These are phyloP conservation scores for Rubus idaeus DNA, from an alignment of 306 rosid genomes.

Conservation along the genomic window DNA sequence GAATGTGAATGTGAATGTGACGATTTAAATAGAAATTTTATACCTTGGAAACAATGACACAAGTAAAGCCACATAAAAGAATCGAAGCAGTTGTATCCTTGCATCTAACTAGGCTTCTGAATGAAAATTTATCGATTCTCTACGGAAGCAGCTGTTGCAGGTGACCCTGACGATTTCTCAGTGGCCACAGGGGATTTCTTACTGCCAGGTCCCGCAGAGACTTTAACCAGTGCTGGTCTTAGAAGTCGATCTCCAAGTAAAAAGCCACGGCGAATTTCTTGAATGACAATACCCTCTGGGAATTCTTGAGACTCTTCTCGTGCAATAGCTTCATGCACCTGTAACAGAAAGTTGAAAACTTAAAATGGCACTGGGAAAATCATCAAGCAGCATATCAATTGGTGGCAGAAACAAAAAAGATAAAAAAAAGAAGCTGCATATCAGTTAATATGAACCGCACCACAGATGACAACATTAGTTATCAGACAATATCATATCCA, in stretches of 20 bases:
- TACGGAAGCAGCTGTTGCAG: constrained; percentile 58
- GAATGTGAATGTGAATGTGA: neutral
- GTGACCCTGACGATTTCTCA: constrained; percentile 40
- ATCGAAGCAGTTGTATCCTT: constrained; percentile 9
- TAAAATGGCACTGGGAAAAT: neutral
- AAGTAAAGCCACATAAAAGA: neutral
- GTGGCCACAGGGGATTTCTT: constrained; percentile 37
- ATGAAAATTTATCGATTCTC: constrained; percentile 49
- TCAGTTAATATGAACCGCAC: neutral
- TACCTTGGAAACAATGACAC: neutral
- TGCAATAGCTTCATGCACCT: constrained; percentile 86
- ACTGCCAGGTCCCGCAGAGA: constrained; percentile 71
- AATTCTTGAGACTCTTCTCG: constrained; percentile 77
- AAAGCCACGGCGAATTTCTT: constrained; percentile 82
- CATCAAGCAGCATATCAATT: constrained; percentile 9
- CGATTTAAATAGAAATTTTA: neutral
- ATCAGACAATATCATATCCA: neutral
- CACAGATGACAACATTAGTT: neutral
- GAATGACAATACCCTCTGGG: constrained; percentile 71
- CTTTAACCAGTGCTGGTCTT: constrained; percentile 88
- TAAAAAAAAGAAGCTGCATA: neutral
- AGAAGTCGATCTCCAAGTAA: constrained; percentile 62
- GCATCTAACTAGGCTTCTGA: constrained; percentile 12
- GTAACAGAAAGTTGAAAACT: constrained; percentile 23
- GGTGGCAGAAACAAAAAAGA: neutral